These are phyloP conservation scores for Penicillium malachiteum DNA, from an alignment of 495 filamentous ascomycete species.

Conservation along the genomic window DNA sequence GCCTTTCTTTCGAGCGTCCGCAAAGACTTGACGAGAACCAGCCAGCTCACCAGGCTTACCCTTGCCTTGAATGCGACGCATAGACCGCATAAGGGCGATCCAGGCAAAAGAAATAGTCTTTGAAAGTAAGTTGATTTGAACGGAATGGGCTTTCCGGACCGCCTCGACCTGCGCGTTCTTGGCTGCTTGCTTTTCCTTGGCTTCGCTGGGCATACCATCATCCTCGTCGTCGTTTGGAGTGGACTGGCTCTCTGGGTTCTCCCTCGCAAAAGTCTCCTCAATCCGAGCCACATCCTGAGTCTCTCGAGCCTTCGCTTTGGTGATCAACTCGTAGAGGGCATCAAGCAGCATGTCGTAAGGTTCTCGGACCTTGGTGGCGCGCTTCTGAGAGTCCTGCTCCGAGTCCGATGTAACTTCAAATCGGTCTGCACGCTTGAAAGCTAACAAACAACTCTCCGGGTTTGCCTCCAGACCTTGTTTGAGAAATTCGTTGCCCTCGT, in stretches of 20 bases:
- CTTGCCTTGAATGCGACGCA: constrained; percentile 92
- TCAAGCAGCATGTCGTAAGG: constrained; percentile 83
- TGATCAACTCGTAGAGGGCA: constrained; percentile 76
- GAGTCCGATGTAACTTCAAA: constrained; percentile 69
- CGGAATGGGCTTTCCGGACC: constrained; percentile 65
- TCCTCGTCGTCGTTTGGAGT: constrained; percentile 61
- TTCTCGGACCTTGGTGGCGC: constrained; percentile 72
- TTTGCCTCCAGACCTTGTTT: constrained; percentile 81
- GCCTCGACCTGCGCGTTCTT: constrained; percentile 67
- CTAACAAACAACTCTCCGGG: constrained; percentile 86
- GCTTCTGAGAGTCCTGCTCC: constrained; percentile 66
- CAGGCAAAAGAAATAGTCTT: constrained; percentile 84
- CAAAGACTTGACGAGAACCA: constrained; percentile 81
- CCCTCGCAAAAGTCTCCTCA: constrained; percentile 54
- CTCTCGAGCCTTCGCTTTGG: constrained; percentile 71
- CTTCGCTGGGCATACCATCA: constrained; percentile 57
- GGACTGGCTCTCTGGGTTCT: constrained; percentile 40
- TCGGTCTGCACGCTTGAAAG: constrained; percentile 84
- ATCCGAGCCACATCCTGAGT: constrained; percentile 66
- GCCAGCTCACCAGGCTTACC: constrained; percentile 68
- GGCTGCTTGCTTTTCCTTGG: constrained; percentile 50
- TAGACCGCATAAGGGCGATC: constrained; percentile 90
- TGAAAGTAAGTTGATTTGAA: constrained; percentile 69
- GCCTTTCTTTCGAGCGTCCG: constrained; percentile 79
- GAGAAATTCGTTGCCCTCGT: constrained; percentile 74